Base-by-base conservation (phyloP, 2,329 filamentous ascomycete species). In the Plectosphaerella sp. region DNA sequence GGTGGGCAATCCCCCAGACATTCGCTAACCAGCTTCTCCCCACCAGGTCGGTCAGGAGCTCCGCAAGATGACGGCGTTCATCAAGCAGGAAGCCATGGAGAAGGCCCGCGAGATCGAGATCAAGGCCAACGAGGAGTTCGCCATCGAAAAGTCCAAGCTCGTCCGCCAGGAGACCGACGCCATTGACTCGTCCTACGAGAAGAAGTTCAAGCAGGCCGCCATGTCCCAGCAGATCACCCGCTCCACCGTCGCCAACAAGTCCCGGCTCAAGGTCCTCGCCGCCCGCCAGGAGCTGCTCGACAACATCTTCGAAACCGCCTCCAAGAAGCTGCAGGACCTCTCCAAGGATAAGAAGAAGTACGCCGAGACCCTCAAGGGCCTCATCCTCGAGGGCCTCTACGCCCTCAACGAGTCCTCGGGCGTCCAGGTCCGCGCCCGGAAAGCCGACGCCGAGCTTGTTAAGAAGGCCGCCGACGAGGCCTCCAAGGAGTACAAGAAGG, bases 51-150 rank as follows among this genome's bases (percentile, higher is more conserved):
- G 89, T 76, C 87, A 90, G 76, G 94, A 99, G 85, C 89, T 99
- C 75, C 92, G 90, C 82, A 99, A 99, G 84, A 99, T 99, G 94
- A 97, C 94, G 55, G 93, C 92, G 69, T 99, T 99, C 84, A 99
- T 99, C 85, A 90, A 91, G 73, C 94, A 97, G 77, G 94, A 99
- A 78, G 94, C 94, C 54, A 83, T 88, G 67, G 94, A 99, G 72
- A 99, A 99, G 76, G 91, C 91, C 64, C 89, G 89, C 69, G 94
- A 99, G 75, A 97, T 99, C 73, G 85, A 94, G 68, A 88, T 97
- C 77, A 86, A 97, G 77, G 94, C 94, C 72, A 92, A 97, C 78
- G 91, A 97, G 74, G 94, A 99, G 74, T 97, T 97, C 75, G 89
- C 91, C 69, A 97, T 97, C 70, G 94, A 99, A 72, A 99, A 99